Evolutionary conservation across 2,329 filamentous ascomycete species (phyloP), one percentile per base, ranked within the genome.

Genomic region (Alternaria sp.): DNA sequence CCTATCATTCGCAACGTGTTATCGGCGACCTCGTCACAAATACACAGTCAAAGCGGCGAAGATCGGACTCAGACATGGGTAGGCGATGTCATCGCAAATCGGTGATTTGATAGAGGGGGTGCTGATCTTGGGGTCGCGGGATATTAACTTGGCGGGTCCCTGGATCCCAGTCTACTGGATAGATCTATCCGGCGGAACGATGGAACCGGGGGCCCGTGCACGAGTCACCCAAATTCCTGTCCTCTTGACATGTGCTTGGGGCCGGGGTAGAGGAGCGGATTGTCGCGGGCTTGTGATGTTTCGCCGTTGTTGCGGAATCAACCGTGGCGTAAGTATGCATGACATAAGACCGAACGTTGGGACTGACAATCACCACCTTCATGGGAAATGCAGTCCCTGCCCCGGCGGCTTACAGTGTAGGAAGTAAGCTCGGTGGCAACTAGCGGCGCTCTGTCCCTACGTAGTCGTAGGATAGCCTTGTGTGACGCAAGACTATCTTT

Each of bases 121-220:
- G 54, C 32, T 24, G 22, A 41, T 41, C 32, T 56, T 41, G 38
- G 22, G 51, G 38, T 43, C 18, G 36, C 39, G 51, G 53, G 28
- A 43, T 24, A 55, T 38, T 51, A 36, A 9, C 34, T 43, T 11
- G 38, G 51, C 44, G 57, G 43, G 38, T 34, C 49, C 51, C 16
- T 49, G 44, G 7, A 55, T 32, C 44, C 51, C 52, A 36, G 44
- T 28, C 30, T 36, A 28, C n/a, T 59, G 57, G 57, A 56, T 56
- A 54, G 52, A 59, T 59, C 28, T 46, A 59, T 43, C 56, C 51
- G 52, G 14, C 41, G 52, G 57, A 56, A 43, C 44, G 24, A 42
- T 51, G 24, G 39, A 56, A 51, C 54, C 54, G 54, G 38, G 38
- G 46, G 54, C n/a, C 46, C 20, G 54, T 57, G 54, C 54, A 20